These are phyloP conservation scores for Nannizziopsis barbatae DNA, from an alignment of 2,329 filamentous ascomycete species.

Conservation along the genomic window DNA sequence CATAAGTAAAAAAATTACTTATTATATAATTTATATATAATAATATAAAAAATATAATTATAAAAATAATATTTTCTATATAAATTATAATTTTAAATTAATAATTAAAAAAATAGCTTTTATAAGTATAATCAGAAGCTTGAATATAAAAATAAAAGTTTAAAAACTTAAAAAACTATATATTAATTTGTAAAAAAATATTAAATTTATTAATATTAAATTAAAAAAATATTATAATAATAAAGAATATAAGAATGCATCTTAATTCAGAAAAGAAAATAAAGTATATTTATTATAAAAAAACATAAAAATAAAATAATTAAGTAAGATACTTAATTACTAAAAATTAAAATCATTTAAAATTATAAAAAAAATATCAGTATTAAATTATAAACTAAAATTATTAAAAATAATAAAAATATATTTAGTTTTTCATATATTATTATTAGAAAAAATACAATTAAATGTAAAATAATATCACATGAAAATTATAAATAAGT, in stretches of 20 bases:
- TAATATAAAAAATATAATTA: background rate
- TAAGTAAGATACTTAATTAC: background rate
- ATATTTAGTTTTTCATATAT: conserved; percentile 9
- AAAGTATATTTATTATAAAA: conserved; percentile 4
- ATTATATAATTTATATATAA: conserved; percentile 3
- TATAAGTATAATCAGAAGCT: background rate
- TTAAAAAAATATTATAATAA: too few species aligned
- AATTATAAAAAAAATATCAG: background rate
- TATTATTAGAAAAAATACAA: conserved; percentile 8
- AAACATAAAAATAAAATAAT: conserved; percentile 2
- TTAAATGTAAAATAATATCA: background rate
- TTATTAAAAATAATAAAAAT: conserved; percentile 8
- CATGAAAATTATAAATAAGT: too few species aligned
- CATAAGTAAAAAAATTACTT: conserved; percentile 3
- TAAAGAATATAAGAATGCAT: background rate
- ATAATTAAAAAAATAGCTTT: background rate
- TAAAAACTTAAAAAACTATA: too few species aligned
- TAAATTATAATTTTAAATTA: conserved; percentile 1
- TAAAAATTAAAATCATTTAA: conserved; percentile 8
- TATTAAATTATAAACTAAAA: conserved; percentile 6
- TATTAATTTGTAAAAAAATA: too few species aligned
- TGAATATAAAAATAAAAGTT: background rate
- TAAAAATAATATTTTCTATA: conserved; percentile 6
- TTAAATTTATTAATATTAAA: too few species aligned
- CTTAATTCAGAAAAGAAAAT: background rate